Percentiles rank a stretch among this genome's conserved stretches.
Evolutionary conservation across 192 early-diverging fungal genomes (phyloP).

Genomic region (Entophlyctis helioformis): DNA sequence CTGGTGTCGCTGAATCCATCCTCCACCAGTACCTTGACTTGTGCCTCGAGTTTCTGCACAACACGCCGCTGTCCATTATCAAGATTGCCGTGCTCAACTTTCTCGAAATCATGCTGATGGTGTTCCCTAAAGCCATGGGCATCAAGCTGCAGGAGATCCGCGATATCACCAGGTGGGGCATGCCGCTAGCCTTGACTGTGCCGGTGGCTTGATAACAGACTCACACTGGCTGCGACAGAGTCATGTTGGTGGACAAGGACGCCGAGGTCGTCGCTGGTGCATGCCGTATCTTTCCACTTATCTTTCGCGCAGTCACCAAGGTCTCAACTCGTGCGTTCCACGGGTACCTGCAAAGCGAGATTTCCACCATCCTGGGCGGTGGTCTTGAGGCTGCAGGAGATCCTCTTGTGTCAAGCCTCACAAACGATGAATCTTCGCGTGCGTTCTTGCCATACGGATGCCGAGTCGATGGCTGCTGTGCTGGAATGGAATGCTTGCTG

Average conservation of each 20-base stretch:
- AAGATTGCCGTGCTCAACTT: constrained; percentile 36
- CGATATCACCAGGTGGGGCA: constrained; percentile 23
- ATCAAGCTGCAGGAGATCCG: constrained; percentile 31
- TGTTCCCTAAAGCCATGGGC: constrained; percentile 38
- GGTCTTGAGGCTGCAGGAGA: constrained; percentile 23
- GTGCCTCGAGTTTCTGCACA: constrained; percentile 33
- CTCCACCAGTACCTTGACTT: constrained; percentile 39
- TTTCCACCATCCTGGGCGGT: constrained; percentile 22
- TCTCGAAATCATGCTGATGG: constrained; percentile 34
- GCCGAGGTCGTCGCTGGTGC: constrained; percentile 21
- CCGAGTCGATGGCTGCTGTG: no score
- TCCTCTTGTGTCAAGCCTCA: constrained; percentile 28
- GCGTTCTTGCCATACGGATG: no score
- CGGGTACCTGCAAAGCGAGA: constrained; percentile 30
- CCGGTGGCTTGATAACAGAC: background rate
- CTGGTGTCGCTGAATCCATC: constrained; percentile 27
- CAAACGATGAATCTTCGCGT: constrained; percentile 22
- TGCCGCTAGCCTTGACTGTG: background rate
- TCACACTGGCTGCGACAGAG: constrained; percentile 2
- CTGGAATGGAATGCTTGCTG: no score
- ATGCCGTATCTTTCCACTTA: constrained; percentile 31
- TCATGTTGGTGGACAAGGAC: constrained; percentile 28
- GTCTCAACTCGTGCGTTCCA: constrained; percentile 27
- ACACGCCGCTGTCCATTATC: constrained; percentile 31
- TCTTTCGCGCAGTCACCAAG: constrained; percentile 26